Evolutionary conservation across 164 flowering plant genomes (phyloP).

Genomic region (Buxus sempervirens): DNA sequence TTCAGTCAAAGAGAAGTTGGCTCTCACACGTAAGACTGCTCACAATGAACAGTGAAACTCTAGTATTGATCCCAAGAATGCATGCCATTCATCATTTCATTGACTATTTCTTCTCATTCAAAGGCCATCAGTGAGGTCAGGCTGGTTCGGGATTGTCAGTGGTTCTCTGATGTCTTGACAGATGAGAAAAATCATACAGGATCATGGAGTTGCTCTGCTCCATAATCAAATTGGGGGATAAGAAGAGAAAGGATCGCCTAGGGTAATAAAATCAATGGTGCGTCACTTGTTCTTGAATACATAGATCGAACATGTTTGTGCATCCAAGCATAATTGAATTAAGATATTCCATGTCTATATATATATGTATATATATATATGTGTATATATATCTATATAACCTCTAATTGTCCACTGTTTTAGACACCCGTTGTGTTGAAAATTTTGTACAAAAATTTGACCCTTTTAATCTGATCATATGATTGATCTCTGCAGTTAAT

Average conservation of each 20-base stretch:
- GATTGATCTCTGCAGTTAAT: background rate
- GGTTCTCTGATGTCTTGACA: background rate
- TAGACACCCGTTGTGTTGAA: background rate
- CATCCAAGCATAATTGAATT: too few species aligned
- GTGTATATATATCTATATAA: background rate
- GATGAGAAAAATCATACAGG: background rate
- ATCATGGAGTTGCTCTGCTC: background rate
- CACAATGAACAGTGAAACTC: background rate
- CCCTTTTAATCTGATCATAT: background rate
- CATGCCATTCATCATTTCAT: conserved; percentile 15
- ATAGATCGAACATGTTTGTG: too few species aligned
- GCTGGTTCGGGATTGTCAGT: background rate
- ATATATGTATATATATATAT: too few species aligned
- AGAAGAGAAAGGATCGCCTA: background rate
- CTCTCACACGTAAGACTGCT: conserved; percentile 16
- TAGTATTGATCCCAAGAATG: conserved; percentile 17
- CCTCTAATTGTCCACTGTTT: background rate
- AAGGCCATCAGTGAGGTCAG: conserved; percentile 15
- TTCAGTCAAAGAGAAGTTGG: conserved; percentile 14
- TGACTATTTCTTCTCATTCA: conserved; percentile 18
- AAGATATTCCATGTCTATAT: too few species aligned
- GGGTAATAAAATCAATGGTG: background rate
- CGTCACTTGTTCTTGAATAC: background rate
- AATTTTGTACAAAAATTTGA: too few species aligned
- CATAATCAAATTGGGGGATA: background rate